phyloP scores from a whole-genome alignment of 176 grass and related monocot species.

The Hsuehochloa calcarea region DNA sequence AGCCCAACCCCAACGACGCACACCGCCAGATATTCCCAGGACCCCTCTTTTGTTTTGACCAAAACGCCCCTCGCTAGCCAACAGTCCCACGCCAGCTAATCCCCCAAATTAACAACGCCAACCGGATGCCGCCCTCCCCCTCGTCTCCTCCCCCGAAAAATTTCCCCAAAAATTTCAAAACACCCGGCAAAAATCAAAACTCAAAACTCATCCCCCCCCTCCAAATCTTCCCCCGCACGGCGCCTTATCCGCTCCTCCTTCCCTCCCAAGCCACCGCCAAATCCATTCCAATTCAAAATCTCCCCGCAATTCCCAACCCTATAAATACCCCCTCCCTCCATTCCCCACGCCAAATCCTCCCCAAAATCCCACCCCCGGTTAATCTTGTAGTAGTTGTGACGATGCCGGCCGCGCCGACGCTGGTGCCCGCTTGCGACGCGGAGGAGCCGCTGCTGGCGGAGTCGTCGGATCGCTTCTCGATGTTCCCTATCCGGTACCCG shows the following conservation, averaged over 20 bases:
- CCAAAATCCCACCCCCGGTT: neutral
- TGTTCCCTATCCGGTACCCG: constrained; percentile 70
- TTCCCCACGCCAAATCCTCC: neutral
- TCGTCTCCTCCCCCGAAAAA: neutral
- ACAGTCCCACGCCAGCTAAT: too few species aligned
- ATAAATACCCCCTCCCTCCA: constrained; percentile 11
- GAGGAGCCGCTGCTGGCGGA: constrained; percentile 76
- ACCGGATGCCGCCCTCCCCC: neutral
- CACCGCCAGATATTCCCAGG: too few species aligned
- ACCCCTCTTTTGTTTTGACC: too few species aligned
- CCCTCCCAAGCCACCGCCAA: constrained; percentile 45
- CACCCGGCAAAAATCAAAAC: constrained; percentile 33
- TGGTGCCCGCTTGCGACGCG: constrained; percentile 53
- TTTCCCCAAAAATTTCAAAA: constrained; percentile 36
- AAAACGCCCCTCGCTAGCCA: too few species aligned
- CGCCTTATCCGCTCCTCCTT: constrained; percentile 40
- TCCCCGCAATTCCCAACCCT: neutral
- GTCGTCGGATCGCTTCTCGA: constrained; percentile 69
- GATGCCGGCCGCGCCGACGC: constrained; percentile 57
- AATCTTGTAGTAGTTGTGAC: neutral
- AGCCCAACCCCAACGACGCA: too few species aligned
- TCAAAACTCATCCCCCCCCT: too few species aligned
- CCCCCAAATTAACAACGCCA: neutral
- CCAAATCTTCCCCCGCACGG: constrained; percentile 44
- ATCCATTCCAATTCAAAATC: constrained; percentile 37